Evolutionary conservation across 2,329 filamentous ascomycete species (phyloP), one percentile per base, ranked within the genome.

Genomic region (Claviceps capensis): DNA sequence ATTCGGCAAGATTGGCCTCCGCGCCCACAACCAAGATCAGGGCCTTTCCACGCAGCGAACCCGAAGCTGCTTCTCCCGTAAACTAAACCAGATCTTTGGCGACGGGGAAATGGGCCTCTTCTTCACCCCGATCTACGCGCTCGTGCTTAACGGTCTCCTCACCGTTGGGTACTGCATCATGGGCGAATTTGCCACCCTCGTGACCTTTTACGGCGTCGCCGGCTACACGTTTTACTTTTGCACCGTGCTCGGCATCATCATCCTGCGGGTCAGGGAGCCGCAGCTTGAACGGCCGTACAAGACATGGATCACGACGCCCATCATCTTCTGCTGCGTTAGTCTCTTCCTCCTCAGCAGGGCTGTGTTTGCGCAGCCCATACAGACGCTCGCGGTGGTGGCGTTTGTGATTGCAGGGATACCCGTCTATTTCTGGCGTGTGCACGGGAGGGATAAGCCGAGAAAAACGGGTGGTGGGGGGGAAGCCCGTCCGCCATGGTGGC

Each of bases 201-300:
- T 97, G 53, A 97, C 93, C 0, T 98, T 98, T 65, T 97, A 97
- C 69, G 93, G 93, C 52, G 93, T 98, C 13, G 93, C 93, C 0
- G 90, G 90, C 14, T 98, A 98, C 66, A 88, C 88, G 0, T 98
- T 98, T 65, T 98, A 98, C 71, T 98, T 98, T 67, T 72, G 95
- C 52, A 94, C 91, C 0, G 93, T 98, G 0, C 78, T 98, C 0
- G 93, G 93, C 0, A 76, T 98, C 48, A 96, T 98, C 56, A 79
- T 98, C 50, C 74, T 98, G 55, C 78, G 93, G 34, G 88, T 97
- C 34, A 79, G 79, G 56, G 93, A 98, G 67, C 93, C 93, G 4
- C 75, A 83, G 56, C 76, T 98, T 46, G 89, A 96, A 66, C 73
- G 93, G 26, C 91, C 93, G 0, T 98, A 98, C 69, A 84, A 82